phyloP scores from a whole-genome alignment of 176 grass and related monocot genomes.

The Oryza australiensis region DNA sequence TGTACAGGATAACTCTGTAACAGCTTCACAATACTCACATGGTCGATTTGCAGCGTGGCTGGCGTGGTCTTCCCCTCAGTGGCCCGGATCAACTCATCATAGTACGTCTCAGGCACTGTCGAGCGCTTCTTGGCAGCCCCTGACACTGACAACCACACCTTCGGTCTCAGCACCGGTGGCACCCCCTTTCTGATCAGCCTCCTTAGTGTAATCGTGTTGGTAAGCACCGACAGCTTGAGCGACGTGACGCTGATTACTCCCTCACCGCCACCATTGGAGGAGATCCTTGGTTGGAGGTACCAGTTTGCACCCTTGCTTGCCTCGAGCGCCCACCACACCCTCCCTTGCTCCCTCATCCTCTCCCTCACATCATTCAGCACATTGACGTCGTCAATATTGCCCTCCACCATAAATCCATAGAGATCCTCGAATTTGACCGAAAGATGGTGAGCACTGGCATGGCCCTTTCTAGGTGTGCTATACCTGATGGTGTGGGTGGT shows the following conservation, averaged over 20 bases:
- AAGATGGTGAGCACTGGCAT: constrained; percentile 46
- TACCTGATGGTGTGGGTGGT: constrained; percentile 38
- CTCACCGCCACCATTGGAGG: constrained; percentile 51
- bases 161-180: constrained; percentile 64
- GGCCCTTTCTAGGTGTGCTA: constrained; percentile 18
- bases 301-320: constrained; percentile 87
- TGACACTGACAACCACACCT: constrained; percentile 87
- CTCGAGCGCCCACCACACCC: constrained; percentile 90
- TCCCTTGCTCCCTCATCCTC: constrained; percentile 84
- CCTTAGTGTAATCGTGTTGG: constrained; percentile 72
- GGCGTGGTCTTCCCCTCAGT: constrained; percentile 85
- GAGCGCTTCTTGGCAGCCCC: constrained; percentile 90
- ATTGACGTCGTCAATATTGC: constrained; percentile 92
- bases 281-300: constrained; percentile 86
- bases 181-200: constrained; percentile 89
- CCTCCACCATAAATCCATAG: constrained; percentile 83
- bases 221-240: constrained; percentile 75
- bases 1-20: constrained; percentile 10
- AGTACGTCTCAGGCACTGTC: constrained; percentile 93
- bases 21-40: constrained; percentile 54
- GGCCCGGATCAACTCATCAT: constrained; percentile 82
- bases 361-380: constrained; percentile 93
- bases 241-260: constrained; percentile 63
- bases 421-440: constrained; percentile 87
- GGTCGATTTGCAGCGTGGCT: constrained; percentile 91